Evolutionary conservation across 2,329 filamentous ascomycete genomes (phyloP).

Genomic region (Anthostomella pinea): DNA sequence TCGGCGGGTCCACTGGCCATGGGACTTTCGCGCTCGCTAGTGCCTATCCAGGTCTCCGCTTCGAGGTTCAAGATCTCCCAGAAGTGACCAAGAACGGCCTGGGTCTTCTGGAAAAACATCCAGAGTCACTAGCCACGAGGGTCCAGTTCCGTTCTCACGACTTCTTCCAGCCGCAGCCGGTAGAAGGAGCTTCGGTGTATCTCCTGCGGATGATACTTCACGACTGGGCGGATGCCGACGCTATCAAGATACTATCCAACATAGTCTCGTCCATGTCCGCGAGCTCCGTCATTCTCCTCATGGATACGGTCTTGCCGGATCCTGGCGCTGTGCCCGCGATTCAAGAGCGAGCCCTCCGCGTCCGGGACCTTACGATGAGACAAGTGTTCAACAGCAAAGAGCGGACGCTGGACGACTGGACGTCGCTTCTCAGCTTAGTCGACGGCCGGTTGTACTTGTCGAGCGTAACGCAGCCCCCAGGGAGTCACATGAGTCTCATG

Average conservation of each 20-base stretch:
- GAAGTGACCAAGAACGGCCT: too few species aligned
- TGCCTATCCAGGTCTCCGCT: not conserved
- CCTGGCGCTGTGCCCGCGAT: slow-evolving; percentile 23
- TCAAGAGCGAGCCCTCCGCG: slow-evolving; percentile 26
- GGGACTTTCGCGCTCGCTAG: not conserved
- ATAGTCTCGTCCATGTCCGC: not conserved
- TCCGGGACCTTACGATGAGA: slow-evolving; percentile 35
- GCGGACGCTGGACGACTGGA: slow-evolving; percentile 33
- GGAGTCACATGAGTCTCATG: slow-evolving; percentile 3
- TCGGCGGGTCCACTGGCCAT: not conserved
- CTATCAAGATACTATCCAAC: slow-evolving; percentile 3
- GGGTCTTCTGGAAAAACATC: too few species aligned
- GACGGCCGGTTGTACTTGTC: slow-evolving; percentile 8
- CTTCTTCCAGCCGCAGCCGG: not conserved
- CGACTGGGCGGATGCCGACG: slow-evolving; percentile 4
- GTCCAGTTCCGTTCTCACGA: not conserved
- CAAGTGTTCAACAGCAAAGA: slow-evolving; percentile 35
- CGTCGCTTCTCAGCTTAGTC: slow-evolving; percentile 23
- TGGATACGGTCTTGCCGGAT: slow-evolving; percentile 32
- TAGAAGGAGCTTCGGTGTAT: not conserved
- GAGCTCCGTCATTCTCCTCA: slow-evolving; percentile 28
- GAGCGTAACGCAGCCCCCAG: not conserved
- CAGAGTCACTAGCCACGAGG: too few species aligned
- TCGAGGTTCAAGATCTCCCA: not conserved
- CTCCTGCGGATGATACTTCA: slow-evolving; percentile 7